Base-by-base conservation (phyloP, 1,284 basidiomycete species). In the Boletus holoroseus region DNA sequence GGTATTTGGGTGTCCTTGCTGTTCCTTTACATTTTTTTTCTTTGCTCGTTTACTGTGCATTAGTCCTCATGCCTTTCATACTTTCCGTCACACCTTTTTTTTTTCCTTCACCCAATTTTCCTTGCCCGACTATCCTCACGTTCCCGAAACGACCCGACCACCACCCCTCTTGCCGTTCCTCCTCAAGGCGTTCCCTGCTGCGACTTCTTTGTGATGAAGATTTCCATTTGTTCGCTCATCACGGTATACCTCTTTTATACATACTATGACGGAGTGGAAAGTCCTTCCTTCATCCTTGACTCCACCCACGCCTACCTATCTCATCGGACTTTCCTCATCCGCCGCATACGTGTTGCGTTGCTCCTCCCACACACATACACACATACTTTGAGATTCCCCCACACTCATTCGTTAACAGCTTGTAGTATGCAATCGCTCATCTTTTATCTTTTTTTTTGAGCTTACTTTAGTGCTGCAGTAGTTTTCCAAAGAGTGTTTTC, bases 351-450 rank as follows among this genome's bases (percentile, higher is more conserved):
- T 50, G 30, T 47, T 44, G 34, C 51, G 27, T 55, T 49, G 39
- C 51, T 47, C 8, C 43, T 41, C 22, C 37, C 18, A 27, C 56
- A 43, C 47, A 57, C 42, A 38, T 36, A 34, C 28, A 12, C 12
- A 4, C 28, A 12, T 12, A 20, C 45, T 36, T 31, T 55, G 50
- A 49, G 44, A 34, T 27, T 28, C 42, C 32, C 49, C 26, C 54
- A 67, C 62, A 16, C 41, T 63, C 61, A 35, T 67, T 66, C 49
- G 57, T 51, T 50, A 47, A 51, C 49, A 44, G 34, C 41, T 45
- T 64, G 62, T 63, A 65, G 54, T 63, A 66, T 51, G 64, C 47
- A 63, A 61, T 48, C 44, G 36, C 49, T 66, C 61, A 49, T 52
- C 47, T 26, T 54, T 42, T 42, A 12, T 50, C 36, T 50, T 45